phyloP scores from a whole-genome alignment of 2,329 filamentous ascomycete species.

The Fusarium sp. region DNA sequence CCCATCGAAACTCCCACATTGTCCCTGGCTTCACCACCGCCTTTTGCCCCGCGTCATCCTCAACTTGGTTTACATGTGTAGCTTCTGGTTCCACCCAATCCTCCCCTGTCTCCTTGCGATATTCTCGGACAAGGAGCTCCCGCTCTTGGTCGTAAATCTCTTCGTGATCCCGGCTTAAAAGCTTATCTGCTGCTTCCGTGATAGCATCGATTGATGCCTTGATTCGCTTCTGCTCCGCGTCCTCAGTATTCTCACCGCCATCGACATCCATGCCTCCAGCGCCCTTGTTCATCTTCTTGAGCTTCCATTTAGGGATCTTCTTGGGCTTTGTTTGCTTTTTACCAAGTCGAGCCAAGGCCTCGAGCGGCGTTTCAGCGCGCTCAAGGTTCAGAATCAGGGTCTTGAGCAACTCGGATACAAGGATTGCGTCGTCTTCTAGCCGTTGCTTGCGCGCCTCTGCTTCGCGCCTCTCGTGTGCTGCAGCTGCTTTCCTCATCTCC shows the following conservation, averaged over 20 bases:
- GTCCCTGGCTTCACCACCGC: conserved; percentile 35
- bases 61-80: conserved; percentile 43
- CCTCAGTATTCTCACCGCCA: conserved; percentile 55
- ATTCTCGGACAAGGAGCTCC: conserved; percentile 84
- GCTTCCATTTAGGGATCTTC: conserved; percentile 72
- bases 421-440: conserved; percentile 76
- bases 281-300: conserved; percentile 70
- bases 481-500: conserved; percentile 87
- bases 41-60: conserved; percentile 23
- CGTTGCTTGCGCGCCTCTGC: conserved; percentile 76
- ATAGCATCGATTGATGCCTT: conserved; percentile 81
- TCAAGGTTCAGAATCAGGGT: conserved; percentile 78
- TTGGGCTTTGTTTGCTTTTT: conserved; percentile 70
- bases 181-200: conserved; percentile 87
- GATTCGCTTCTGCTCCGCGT: conserved; percentile 74
- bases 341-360: conserved; percentile 84
- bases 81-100: conserved; percentile 71
- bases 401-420: conserved; percentile 77
- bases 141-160: conserved; percentile 94
- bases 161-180: conserved; percentile 81
- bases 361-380: conserved; percentile 83
- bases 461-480: conserved; percentile 86
- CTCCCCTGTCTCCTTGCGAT: conserved; percentile 84
- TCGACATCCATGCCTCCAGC: conserved; percentile 76
- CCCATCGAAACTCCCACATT: conserved; percentile 91